A percentile compares a stretch with the other conserved stretches of the same genome.
These are phyloP conservation scores for Pyrenochaeta sp. DNA, from an alignment of 2,329 filamentous ascomycete genomes.

Conservation along the genomic window DNA sequence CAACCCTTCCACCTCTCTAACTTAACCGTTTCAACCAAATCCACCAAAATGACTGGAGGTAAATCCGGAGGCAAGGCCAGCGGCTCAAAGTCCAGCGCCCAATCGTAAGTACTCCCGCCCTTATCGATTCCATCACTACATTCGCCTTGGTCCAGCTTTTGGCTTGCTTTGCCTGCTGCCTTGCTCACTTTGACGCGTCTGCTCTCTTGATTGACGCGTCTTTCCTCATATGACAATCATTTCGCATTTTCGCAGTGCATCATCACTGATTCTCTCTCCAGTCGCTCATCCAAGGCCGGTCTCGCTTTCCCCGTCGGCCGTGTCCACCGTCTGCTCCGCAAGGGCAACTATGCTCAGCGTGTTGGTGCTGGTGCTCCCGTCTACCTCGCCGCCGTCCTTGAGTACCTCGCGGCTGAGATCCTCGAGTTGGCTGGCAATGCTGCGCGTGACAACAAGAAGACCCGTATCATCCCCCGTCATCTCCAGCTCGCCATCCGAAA, in stretches of 20 bases:
- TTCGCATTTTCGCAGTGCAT: conserved; percentile 22
- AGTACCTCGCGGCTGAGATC: conserved; percentile 98
- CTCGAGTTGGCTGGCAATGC: conserved; percentile 99
- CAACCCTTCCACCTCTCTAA: conserved; percentile 35
- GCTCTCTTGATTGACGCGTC: conserved; percentile 53
- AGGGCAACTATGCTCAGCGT: conserved; percentile 99
- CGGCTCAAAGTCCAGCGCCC: conserved; percentile 93
- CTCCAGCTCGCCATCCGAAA: conserved; percentile 99
- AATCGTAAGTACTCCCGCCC: conserved; percentile 78
- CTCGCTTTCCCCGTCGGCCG: conserved; percentile 98
- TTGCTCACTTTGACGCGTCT: conserved; percentile 34
- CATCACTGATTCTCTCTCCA: conserved; percentile 58
- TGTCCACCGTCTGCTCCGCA: conserved; percentile 98
- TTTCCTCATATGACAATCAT: conserved; percentile 3
- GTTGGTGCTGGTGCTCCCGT: conserved; percentile 98
- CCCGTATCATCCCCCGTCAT: conserved; percentile 98
- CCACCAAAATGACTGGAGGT: conserved; percentile 98
- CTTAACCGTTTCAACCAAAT: conserved; percentile 51
- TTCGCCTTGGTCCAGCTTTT: conserved; percentile 14
- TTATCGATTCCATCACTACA: conserved; percentile 19
- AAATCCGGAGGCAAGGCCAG: conserved; percentile 99
- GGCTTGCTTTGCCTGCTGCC: conserved; percentile 5
- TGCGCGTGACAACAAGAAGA: conserved; percentile 99
- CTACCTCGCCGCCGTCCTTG: conserved; percentile 95
- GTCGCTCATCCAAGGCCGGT: conserved; percentile 98